A percentile compares a stretch with the other conserved stretches of the same genome.
Evolutionary conservation across 495 filamentous ascomycete genomes (phyloP).

Genomic region (Penicillium atrosanguineum): DNA sequence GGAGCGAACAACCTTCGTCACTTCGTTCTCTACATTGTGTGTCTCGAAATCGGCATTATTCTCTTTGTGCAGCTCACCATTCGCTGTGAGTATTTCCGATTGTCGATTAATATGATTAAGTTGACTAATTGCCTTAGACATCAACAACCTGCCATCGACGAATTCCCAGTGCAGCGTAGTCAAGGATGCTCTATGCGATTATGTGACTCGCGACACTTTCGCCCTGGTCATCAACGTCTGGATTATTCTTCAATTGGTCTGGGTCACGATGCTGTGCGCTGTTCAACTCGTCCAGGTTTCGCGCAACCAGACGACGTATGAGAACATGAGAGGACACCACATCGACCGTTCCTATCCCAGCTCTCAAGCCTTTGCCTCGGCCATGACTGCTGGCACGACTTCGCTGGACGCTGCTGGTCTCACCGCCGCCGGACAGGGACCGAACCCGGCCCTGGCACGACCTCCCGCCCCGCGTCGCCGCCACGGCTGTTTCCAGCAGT

Average conservation of each 20-base stretch:
- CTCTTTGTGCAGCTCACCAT: constrained; percentile 54
- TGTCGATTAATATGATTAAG: background rate
- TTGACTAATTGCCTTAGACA: constrained; percentile 41
- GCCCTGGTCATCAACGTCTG: constrained; percentile 76
- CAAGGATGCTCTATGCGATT: constrained; percentile 65
- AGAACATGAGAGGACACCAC: constrained; percentile 78
- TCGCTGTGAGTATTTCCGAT: constrained; percentile 46
- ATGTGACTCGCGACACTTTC: constrained; percentile 77
- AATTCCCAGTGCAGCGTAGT: constrained; percentile 71
- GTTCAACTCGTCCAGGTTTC: constrained; percentile 91
- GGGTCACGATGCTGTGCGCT: constrained; percentile 92
- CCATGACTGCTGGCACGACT: constrained; percentile 70
- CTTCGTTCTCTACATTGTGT: constrained; percentile 85
- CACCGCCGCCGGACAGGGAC: constrained; percentile 50
- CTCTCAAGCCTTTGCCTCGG: constrained; percentile 68
- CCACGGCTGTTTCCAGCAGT: constrained; percentile 68
- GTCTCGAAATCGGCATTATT: constrained; percentile 70
- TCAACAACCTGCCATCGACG: constrained; percentile 49
- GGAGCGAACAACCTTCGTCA: constrained; percentile 93
- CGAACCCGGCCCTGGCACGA: constrained; percentile 40
- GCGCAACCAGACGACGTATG: constrained; percentile 89
- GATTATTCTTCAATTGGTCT: constrained; percentile 78
- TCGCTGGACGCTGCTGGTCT: constrained; percentile 69
- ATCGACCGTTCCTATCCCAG: constrained; percentile 52
- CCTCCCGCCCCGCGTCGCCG: constrained; percentile 45